phyloP scores from a whole-genome alignment of 2,329 filamentous ascomycete genomes.

The Monilinia laxa region DNA sequence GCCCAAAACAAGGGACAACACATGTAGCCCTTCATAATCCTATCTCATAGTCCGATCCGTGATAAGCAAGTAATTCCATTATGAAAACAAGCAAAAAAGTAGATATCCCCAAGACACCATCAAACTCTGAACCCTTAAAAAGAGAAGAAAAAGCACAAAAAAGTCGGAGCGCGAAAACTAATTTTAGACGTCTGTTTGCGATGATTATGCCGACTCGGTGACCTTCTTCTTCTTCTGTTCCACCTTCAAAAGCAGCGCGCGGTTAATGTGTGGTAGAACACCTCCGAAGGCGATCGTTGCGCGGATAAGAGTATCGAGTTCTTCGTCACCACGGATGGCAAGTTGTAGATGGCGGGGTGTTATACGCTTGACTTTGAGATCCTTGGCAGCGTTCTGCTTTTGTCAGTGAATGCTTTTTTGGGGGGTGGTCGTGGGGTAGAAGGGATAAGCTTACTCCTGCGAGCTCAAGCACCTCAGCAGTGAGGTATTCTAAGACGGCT shows the following conservation, averaged over 20 bases:
- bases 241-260: slow-evolving; percentile 90
- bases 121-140: slow-evolving; percentile 19
- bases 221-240: slow-evolving; percentile 92
- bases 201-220: slow-evolving; percentile 40
- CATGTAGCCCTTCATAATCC: slow-evolving; percentile 15
- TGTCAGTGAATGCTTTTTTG: slow-evolving; percentile 26
- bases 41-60: slow-evolving; percentile 19
- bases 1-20: slow-evolving; percentile 2
- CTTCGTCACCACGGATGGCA: slow-evolving; percentile 96
- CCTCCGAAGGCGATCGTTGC: slow-evolving; percentile 98
- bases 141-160: slow-evolving; percentile 16
- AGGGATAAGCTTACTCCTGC: slow-evolving; percentile 68
- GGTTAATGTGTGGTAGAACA: slow-evolving; percentile 98
- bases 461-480: slow-evolving; percentile 95
- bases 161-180: slow-evolving; percentile 9
- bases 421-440: slow-evolving; percentile 8
- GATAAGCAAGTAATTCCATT: slow-evolving; percentile 19
- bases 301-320: slow-evolving; percentile 94
- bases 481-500: slow-evolving; percentile 95
- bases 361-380: slow-evolving; percentile 99
- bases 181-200: slow-evolving; percentile 4
- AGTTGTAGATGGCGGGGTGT: slow-evolving; percentile 96
- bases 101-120: slow-evolving; percentile 23
- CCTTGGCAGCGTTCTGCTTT: slow-evolving; percentile 86
- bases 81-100: slow-evolving; percentile 24